These are phyloP conservation scores for Heterococcus sp. DNA, from an alignment of 108 stramenopile species.

Conservation along the genomic window DNA sequence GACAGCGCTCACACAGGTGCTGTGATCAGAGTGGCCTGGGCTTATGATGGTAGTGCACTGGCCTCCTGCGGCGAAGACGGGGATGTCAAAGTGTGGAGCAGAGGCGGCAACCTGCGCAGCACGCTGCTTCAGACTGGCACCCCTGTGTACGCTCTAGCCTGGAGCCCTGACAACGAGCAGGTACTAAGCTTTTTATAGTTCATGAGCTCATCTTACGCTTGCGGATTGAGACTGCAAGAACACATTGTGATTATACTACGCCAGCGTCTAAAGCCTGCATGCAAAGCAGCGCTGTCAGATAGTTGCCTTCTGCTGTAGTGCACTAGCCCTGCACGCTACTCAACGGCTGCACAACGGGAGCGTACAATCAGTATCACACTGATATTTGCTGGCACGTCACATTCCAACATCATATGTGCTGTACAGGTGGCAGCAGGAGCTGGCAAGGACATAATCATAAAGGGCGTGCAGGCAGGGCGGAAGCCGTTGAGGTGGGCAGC, in stretches of 20 bases:
- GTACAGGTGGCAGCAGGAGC: conserved; percentile 8
- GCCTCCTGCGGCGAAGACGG: conserved; percentile 69
- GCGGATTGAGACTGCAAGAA: too few relatives aligned
- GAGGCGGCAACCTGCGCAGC: conserved; percentile 62
- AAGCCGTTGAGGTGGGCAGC: conserved; percentile 58
- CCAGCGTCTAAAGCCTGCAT: too few relatives aligned
- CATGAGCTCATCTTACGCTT: too few relatives aligned
- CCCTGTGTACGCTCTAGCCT: conserved; percentile 56
- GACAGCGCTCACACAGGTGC: conserved; percentile 52
- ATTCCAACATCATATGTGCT: too few relatives aligned
- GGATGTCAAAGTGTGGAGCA: conserved; percentile 64
- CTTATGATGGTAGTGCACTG: conserved; percentile 61
- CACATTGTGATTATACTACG: too few relatives aligned
- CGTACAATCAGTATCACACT: too few relatives aligned
- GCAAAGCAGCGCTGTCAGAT: too few relatives aligned
- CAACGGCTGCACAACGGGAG: too few relatives aligned
- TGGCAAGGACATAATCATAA: conserved; percentile 51
- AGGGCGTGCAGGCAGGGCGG: conserved; percentile 41
- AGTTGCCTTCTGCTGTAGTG: too few relatives aligned
- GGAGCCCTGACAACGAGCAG: conserved; percentile 58
- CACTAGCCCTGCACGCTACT: too few relatives aligned
- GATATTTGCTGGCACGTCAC: too few relatives aligned
- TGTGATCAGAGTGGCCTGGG: conserved; percentile 59
- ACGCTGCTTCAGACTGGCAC: conserved; percentile 50
- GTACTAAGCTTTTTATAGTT: too few relatives aligned